Percentiles rank a stretch among this genome's conserved stretches.
Conservation (phyloP, 345 rosid genomes). For the Pistacia vera region DNA sequence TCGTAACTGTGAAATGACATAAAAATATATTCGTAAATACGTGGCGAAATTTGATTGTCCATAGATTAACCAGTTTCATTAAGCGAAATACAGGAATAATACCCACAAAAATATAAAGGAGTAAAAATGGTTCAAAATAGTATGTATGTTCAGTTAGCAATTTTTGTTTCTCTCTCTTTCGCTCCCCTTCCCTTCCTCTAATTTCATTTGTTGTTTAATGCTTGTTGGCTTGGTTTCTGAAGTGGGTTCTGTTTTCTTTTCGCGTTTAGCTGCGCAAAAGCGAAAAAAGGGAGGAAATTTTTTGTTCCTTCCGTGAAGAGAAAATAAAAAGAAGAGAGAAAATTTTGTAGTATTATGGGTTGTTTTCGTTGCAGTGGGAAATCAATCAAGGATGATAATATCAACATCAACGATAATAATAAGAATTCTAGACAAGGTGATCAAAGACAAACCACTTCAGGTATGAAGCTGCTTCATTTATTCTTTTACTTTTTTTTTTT, state of each 20-base stretch:
- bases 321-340: not conserved
- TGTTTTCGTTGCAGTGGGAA: constrained; percentile 58
- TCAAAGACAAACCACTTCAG: constrained; percentile 43
- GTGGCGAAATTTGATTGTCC: constrained; percentile 1
- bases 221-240: constrained; percentile 4
- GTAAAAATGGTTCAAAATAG: not conserved
- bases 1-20: not conserved
- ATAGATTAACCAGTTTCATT: not conserved
- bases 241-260: not conserved
- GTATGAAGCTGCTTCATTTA: constrained; percentile 21
- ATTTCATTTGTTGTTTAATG: not conserved
- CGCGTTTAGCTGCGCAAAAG: constrained; percentile 15
- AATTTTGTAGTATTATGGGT: constrained; percentile 45
- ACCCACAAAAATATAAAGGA: not conserved
- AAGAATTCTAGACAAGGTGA: constrained; percentile 30
- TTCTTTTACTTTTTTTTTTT: not conserved
- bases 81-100: not conserved
- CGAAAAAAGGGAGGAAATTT: constrained; percentile 6
- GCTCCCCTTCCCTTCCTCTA: not conserved
- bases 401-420: constrained; percentile 10
- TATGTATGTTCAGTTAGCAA: not conserved
- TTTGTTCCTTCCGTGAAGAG: not conserved
- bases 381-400: constrained; percentile 42
- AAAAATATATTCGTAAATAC: not conserved
- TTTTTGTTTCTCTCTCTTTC: not conserved